Evolutionary conservation across 2,329 filamentous ascomycete species (phyloP).

Genomic region (Fonsecaea erecta): DNA sequence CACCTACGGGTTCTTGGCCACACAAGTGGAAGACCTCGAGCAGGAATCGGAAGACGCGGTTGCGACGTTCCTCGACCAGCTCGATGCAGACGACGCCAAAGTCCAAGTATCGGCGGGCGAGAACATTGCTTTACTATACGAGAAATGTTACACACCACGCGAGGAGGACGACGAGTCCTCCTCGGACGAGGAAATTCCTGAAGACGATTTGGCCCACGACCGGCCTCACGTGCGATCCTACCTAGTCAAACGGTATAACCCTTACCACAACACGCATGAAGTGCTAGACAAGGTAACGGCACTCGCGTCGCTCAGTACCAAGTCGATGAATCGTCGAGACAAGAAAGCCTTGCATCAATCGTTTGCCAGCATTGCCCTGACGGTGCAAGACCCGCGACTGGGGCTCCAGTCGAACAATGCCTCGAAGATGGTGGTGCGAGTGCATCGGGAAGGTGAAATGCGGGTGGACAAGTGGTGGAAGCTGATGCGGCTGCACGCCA

Average conservation of each 20-base stretch:
- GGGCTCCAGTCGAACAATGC: constrained; percentile 71
- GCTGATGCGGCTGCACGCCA: constrained; percentile 64
- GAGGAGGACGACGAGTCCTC: constrained; percentile 60
- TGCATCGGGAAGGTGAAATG: constrained; percentile 64
- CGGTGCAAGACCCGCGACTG: constrained; percentile 67
- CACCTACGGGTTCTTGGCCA: constrained; percentile 80
- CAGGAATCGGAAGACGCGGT: constrained; percentile 72
- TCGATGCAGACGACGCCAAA: constrained; percentile 71
- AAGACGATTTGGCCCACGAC: constrained; percentile 51
- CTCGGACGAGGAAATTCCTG: constrained; percentile 53
- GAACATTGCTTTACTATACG: constrained; percentile 81
- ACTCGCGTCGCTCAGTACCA: constrained; percentile 65
- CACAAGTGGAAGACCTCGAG: constrained; percentile 74
- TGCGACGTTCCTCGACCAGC: constrained; percentile 82
- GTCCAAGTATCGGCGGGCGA: constrained; percentile 79
- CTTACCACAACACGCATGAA: constrained; percentile 67
- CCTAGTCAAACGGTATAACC: constrained; percentile 67
- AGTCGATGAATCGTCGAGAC: constrained; percentile 68
- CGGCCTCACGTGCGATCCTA: constrained; percentile 37
- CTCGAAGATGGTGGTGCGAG: constrained; percentile 64
- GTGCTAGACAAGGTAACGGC: constrained; percentile 63
- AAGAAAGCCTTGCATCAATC: constrained; percentile 68
- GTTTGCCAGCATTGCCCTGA: constrained; percentile 69
- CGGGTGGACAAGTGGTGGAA: constrained; percentile 77
- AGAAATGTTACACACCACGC: constrained; percentile 67